phyloP scores from a whole-genome alignment of 805 yeast species.

The Sugiyamaella chiloensis region DNA sequence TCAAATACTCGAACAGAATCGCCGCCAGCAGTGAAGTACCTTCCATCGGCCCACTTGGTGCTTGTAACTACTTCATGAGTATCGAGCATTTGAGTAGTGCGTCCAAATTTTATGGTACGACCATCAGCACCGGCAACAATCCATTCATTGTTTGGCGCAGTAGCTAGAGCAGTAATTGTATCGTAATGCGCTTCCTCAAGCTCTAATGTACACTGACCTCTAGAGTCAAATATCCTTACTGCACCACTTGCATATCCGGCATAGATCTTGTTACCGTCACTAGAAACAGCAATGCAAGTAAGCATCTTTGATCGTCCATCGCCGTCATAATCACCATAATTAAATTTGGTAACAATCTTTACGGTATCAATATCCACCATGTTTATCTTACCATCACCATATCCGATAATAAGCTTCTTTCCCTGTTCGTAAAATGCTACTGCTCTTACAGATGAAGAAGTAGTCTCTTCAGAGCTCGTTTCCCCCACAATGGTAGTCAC shows the following conservation, averaged over 20 bases:
- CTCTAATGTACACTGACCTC: conserved; percentile 7
- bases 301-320: conserved; percentile 1
- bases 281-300: conserved; percentile 2
- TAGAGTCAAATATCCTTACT: conserved; percentile 18
- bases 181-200: conserved; percentile 10
- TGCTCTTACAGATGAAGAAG: conserved; percentile 1
- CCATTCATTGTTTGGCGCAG: conserved; percentile 8
- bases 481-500: background rate
- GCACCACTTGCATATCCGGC: conserved; percentile 20
- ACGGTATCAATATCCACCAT: conserved; percentile 23
- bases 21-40: conserved; percentile 16
- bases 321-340: conserved; percentile 7
- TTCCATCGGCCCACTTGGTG: too few relatives aligned
- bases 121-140: conserved; percentile 20
- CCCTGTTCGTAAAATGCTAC: conserved; percentile 14
- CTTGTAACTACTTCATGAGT: too few relatives aligned
- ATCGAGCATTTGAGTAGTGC: too few relatives aligned
- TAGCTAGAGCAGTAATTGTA: conserved; percentile 9
- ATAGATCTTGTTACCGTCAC: conserved; percentile 9
- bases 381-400: conserved; percentile 19
- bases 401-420: conserved; percentile 21
- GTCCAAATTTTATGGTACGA: conserved; percentile 14
- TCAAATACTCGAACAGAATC: conserved; percentile 6
- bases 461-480: background rate
- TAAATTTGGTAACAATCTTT: conserved; percentile 12